These are phyloP conservation scores for Eucalyptus leucophloia DNA, from an alignment of 345 rosid genomes.

Conservation along the genomic window DNA sequence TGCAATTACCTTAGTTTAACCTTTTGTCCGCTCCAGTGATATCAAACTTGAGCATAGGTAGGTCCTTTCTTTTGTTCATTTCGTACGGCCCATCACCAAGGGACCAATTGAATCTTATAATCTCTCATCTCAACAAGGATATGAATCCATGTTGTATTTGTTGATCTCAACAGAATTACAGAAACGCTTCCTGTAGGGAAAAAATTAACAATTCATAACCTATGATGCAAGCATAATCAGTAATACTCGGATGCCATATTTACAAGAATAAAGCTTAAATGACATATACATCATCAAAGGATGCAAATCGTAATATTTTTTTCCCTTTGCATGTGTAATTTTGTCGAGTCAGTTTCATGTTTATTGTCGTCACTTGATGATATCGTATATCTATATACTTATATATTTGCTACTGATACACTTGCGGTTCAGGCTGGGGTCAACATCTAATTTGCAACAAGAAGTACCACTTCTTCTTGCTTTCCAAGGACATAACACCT, in stretches of 20 bases:
- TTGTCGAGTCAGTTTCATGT: neutral
- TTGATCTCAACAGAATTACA: neutral
- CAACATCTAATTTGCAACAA: slow-evolving; percentile 71
- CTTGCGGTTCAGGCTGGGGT: slow-evolving; percentile 65
- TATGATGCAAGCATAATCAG: neutral
- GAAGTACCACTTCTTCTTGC: slow-evolving; percentile 84
- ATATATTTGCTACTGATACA: neutral
- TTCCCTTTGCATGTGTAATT: neutral
- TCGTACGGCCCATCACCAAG: neutral
- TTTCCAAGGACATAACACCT: slow-evolving; percentile 15
- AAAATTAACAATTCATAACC: neutral
- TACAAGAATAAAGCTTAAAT: neutral
- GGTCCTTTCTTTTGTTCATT: neutral
- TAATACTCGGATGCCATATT: neutral
- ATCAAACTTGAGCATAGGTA: neutral
- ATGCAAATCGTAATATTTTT: neutral
- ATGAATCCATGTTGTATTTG: neutral
- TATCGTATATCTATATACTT: neutral
- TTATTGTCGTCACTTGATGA: neutral
- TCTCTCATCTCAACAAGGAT: neutral
- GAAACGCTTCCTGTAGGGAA: neutral
- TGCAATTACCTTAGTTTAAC: neutral
- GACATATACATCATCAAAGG: neutral
- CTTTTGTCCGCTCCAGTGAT: neutral
- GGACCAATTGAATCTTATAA: neutral